Evolutionary conservation across 164 flowering plant species (phyloP).

Genomic region (Macadamia tetraphylla): DNA sequence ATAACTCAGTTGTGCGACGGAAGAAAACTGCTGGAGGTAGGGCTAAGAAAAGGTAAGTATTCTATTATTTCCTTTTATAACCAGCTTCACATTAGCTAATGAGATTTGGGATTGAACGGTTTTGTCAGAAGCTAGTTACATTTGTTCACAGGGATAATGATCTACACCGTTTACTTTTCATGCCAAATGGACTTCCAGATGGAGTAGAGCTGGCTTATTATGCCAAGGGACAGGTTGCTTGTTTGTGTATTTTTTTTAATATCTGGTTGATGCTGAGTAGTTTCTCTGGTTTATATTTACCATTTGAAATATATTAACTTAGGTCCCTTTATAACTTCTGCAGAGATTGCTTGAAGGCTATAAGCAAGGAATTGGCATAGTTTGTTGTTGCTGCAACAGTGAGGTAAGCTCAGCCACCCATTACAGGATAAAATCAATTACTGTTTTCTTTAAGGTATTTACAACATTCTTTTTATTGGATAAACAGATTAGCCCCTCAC

Average conservation of each 20-base stretch:
- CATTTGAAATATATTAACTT: not conserved
- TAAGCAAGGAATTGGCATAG: slow-evolving; percentile 76
- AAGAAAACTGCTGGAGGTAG: slow-evolving; percentile 36
- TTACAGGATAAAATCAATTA: not conserved
- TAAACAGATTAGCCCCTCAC: slow-evolving; percentile 86
- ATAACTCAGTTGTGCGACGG: slow-evolving; percentile 17
- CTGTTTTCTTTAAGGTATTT: not conserved
- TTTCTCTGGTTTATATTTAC: not conserved
- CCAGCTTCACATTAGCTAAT: not conserved
- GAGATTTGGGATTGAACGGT: not conserved
- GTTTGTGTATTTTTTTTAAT: not conserved
- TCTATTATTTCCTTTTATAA: not conserved
- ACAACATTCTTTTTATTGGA: not conserved
- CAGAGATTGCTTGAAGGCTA: slow-evolving; percentile 68
- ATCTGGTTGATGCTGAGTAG: not conserved
- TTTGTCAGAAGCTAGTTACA: not conserved
- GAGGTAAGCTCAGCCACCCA: slow-evolving; percentile 39
- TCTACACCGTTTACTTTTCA: slow-evolving; percentile 72
- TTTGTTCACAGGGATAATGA: slow-evolving; percentile 68
- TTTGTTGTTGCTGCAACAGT: slow-evolving; percentile 58
- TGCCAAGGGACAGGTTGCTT: slow-evolving; percentile 72
- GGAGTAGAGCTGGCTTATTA: slow-evolving; percentile 78
- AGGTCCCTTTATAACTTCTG: slow-evolving; percentile 2
- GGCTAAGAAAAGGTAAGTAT: slow-evolving; percentile 46
- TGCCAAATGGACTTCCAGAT: slow-evolving; percentile 95